Evolutionary conservation across 129 eudicot genomes (phyloP).

Genomic region (Saussurea involucrata): DNA sequence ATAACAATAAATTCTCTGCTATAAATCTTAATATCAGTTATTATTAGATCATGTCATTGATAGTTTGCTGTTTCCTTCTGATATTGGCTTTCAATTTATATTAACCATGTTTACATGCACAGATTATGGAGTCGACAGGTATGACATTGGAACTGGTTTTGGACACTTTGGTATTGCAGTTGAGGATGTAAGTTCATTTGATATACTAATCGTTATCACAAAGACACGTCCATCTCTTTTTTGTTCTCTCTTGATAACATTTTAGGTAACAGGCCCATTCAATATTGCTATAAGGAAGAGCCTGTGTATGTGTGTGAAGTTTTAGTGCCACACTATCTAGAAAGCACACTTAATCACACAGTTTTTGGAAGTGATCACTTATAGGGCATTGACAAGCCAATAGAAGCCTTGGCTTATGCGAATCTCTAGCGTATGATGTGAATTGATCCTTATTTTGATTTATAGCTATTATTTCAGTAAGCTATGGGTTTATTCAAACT

Average conservation of each 20-base stretch:
- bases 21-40: background rate
- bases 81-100: background rate
- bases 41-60: background rate
- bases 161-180: conserved; percentile 85
- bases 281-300: background rate
- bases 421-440: too few species aligned
- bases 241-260: background rate
- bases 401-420: background rate
- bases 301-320: background rate
- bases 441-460: background rate
- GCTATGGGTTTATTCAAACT: background rate
- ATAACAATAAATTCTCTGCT: background rate
- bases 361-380: background rate
- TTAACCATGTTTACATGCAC: conserved; percentile 3
- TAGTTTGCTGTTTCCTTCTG: background rate
- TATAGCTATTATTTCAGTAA: background rate
- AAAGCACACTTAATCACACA: background rate
- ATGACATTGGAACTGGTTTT: conserved; percentile 77
- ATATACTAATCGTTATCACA: background rate
- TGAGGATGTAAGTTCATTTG: conserved; percentile 56
- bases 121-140: conserved; percentile 81
- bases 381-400: too few species aligned
- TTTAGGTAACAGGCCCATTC: background rate
- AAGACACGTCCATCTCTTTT: background rate
- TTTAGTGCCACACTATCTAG: background rate